Percentiles rank a stretch among this genome's conserved stretches.
These are phyloP conservation scores for Stemphylium lycopersici DNA, from an alignment of 2,329 filamentous ascomycete genomes.

Conservation along the genomic window DNA sequence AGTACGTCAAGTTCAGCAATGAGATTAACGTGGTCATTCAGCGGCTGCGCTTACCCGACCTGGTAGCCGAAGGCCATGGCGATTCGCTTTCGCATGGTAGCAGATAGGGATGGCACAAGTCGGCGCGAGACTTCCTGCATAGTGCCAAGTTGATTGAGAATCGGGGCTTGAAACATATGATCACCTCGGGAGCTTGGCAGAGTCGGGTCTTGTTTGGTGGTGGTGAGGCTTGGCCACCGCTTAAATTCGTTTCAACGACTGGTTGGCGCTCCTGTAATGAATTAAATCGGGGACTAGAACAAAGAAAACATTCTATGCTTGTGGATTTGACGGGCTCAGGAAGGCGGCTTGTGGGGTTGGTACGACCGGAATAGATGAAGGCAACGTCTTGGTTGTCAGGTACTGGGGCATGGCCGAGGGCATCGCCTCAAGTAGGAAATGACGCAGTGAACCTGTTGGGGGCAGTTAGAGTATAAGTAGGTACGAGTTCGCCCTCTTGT, in stretches of 20 bases:
- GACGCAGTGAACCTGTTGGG: slow-evolving; percentile 1
- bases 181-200: slow-evolving; percentile 17
- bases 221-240: slow-evolving; percentile 11
- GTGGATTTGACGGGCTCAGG: slow-evolving; percentile 1
- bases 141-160: slow-evolving; percentile 5
- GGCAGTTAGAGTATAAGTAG: slow-evolving; percentile 5
- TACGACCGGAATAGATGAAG: slow-evolving; percentile 13
- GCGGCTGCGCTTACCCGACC: not conserved
- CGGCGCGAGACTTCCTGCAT: not conserved
- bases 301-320: not conserved
- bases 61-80: not conserved
- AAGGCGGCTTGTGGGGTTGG: slow-evolving; percentile 2
- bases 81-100: not conserved
- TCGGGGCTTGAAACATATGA: slow-evolving; percentile 19
- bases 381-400: slow-evolving; percentile 1
- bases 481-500: not conserved
- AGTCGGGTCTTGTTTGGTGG: slow-evolving; percentile 3
- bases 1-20: not conserved
- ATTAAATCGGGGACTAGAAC: slow-evolving; percentile 11
- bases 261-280: slow-evolving; percentile 17
- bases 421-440: slow-evolving; percentile 2
- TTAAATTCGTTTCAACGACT: slow-evolving; percentile 14
- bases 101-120: not conserved
- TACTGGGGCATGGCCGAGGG: not conserved
- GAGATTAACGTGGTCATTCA: not conserved